phyloP scores from a whole-genome alignment of 2,329 filamentous ascomycete genomes.

The Neofusicoccum kwambonambiense region DNA sequence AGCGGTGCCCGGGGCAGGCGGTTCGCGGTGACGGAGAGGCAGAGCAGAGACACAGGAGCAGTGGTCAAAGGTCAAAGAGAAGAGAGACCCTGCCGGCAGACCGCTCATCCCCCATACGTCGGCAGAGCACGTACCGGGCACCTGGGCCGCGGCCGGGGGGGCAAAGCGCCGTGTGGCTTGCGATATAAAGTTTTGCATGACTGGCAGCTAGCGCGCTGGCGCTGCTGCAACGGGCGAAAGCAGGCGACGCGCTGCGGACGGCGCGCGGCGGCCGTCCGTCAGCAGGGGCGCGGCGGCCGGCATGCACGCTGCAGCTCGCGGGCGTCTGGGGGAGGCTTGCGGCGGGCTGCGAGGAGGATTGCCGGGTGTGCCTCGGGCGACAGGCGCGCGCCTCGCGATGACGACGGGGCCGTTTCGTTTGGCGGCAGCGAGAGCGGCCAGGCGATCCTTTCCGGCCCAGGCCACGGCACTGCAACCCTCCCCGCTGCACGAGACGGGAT shows the following conservation, averaged over 20 bases:
- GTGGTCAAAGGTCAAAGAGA: slow-evolving; percentile 6
- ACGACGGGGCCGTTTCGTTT: slow-evolving; percentile 4
- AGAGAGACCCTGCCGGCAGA: background rate
- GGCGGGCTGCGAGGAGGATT: background rate
- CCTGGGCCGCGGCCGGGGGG: slow-evolving; percentile 1
- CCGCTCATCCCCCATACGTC: slow-evolving; percentile 11
- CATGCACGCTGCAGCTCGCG: too few species aligned
- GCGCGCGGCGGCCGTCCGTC: too few species aligned
- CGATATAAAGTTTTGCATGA: slow-evolving; percentile 8
- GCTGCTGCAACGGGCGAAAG: too few species aligned
- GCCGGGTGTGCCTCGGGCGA: too few species aligned
- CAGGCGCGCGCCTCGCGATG: slow-evolving; percentile 3
- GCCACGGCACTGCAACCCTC: background rate
- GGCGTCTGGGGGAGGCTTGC: background rate
- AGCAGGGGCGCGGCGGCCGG: too few species aligned
- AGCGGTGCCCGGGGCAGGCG: background rate
- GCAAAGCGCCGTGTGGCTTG: slow-evolving; percentile 9
- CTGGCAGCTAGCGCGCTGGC: background rate
- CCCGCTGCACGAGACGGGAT: background rate
- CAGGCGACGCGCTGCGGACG: too few species aligned
- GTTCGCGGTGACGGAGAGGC: background rate
- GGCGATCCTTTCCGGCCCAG: background rate
- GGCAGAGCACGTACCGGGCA: slow-evolving; percentile 2
- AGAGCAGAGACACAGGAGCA: background rate
- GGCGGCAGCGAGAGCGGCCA: background rate